phyloP scores from a whole-genome alignment of 2,329 filamentous ascomycete species.

The Cytospora mali region DNA sequence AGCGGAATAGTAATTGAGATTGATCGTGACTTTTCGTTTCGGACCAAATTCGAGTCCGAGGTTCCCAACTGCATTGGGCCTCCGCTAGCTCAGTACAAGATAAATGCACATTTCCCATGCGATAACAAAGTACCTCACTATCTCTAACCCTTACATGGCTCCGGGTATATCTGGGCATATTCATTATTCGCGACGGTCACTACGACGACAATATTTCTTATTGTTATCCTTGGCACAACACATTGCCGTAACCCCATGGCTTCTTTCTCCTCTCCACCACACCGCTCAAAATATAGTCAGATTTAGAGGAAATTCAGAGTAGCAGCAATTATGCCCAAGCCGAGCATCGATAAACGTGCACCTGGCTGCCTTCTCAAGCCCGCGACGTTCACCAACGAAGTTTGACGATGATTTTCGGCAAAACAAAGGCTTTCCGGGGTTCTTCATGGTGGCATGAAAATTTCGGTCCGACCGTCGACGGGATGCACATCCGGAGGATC shows the following conservation, averaged over 20 bases:
- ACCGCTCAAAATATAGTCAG: not conserved
- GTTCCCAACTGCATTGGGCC: not conserved
- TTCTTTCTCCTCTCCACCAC: not conserved
- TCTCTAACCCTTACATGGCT: not conserved
- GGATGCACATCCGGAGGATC: not conserved
- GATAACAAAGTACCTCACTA: not conserved
- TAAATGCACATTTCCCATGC: too few species aligned
- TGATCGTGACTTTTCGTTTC: not conserved
- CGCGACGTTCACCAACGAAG: not conserved
- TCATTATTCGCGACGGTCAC: not conserved
- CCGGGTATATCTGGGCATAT: not conserved
- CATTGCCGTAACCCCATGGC: not conserved
- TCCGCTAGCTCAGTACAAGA: not conserved
- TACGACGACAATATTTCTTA: not conserved
- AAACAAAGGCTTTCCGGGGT: not conserved
- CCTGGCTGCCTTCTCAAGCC: not conserved
- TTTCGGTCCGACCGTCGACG: not conserved
- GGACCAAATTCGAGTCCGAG: not conserved
- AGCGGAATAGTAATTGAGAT: too few species aligned
- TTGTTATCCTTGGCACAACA: not conserved
- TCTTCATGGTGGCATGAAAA: not conserved
- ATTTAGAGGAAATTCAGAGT: not conserved
- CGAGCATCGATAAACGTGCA: not conserved
- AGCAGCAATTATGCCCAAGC: not conserved
- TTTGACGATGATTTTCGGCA: not conserved